These are phyloP conservation scores for Rhododendron vialii DNA, from an alignment of 148 eudicot species.

Conservation along the genomic window DNA sequence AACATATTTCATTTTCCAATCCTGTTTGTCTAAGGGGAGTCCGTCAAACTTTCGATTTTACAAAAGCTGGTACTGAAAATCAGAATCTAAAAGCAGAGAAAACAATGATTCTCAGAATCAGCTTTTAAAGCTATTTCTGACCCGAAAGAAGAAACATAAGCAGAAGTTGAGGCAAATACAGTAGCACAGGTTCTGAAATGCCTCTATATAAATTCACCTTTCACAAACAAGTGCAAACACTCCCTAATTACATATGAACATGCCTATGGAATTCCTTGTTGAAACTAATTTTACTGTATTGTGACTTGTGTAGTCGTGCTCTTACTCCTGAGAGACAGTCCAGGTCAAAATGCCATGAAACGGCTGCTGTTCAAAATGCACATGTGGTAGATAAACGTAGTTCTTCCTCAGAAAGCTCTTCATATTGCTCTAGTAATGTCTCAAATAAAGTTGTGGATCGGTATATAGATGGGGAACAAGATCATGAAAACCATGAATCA, in stretches of 20 bases:
- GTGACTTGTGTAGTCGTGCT: conserved; percentile 34
- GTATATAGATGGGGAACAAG: conserved; percentile 89
- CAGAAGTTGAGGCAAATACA: not conserved
- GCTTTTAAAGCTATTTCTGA: not conserved
- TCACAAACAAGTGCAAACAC: not conserved
- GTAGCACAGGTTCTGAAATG: not conserved
- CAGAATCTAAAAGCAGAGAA: not conserved
- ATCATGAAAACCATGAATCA: conserved; percentile 32
- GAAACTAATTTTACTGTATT: not conserved
- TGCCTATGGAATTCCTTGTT: conserved; percentile 1
- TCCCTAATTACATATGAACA: not conserved
- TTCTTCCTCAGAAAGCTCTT: conserved; percentile 44
- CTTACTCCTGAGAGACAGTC: conserved; percentile 64
- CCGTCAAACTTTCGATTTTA: not conserved
- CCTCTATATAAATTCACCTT: not conserved
- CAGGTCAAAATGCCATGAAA: conserved; percentile 33
- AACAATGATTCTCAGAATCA: not conserved
- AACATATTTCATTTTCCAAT: not conserved
- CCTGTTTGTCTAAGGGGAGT: not conserved
- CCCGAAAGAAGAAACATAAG: not conserved
- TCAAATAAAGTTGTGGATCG: conserved; percentile 75
- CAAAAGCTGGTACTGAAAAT: not conserved
- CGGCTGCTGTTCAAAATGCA: conserved; percentile 23
- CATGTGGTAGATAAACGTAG: conserved; percentile 22
- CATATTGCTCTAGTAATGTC: conserved; percentile 56